Evolutionary conservation across 768 basidiomycete genomes (phyloP), one percentile per base, ranked within the genome.

Genomic region (Pleurotus eryngii): DNA sequence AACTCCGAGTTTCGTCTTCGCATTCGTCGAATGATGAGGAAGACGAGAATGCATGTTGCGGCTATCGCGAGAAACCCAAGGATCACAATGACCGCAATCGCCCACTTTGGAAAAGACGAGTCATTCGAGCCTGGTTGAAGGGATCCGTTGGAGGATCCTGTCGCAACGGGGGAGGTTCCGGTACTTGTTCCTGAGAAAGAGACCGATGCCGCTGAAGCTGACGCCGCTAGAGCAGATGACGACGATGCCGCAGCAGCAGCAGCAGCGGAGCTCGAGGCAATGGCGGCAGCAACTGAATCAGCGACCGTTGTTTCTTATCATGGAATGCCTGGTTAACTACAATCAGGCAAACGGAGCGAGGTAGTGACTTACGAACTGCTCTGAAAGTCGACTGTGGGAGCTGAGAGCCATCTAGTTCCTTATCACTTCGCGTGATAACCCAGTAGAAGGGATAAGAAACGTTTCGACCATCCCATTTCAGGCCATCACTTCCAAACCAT

Each of bases 41-140:
- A 92, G 38, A 77, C 74, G 54, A 92, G 80, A 50, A 87, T 70
- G 61, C 86, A 83, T 4, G 82, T 75, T 12, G 88, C 84, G 43
- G 84, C 79, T 60, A 94, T 85, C 56, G 92, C 91, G 59, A 94
- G 77, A 73, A 93, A 87, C 22, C 91, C 92, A 22, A 95, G 82
- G 42, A 95, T 81, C 47, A 87, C 88, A 53, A 95, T 90, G 61
- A 95, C 87, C 53, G 95, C 92, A 65, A 95, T 95, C 8, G 90
- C 94, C 93, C 92, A 95, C 66, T 83, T 84, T 7, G 92, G 93
- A 67, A 94, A 94, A 37, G 75, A 63, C 14, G 77, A 66, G 56
- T 60, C 66, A 50, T 65, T 61, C 26, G 57, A 56, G 15, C 65
- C 59, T 49, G 67, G 62, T 67, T 89, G 89, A 18, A 90, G 76